phyloP scores from a whole-genome alignment of 2,329 filamentous ascomycete genomes.

The Tolypocladium inflatum region DNA sequence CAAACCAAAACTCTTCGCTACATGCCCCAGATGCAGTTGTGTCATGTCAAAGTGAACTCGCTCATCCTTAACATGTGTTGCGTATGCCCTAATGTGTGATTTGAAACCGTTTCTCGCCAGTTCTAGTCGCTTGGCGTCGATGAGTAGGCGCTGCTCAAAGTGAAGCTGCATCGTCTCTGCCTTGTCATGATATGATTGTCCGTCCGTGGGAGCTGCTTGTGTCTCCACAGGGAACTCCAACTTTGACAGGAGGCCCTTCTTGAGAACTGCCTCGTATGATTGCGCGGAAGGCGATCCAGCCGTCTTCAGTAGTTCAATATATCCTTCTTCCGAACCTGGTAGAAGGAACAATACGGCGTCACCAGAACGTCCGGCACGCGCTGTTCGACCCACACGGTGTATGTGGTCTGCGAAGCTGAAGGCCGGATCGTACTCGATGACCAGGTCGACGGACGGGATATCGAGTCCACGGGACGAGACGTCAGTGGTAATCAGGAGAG shows the following conservation, averaged over 20 bases:
- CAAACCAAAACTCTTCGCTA: constrained; percentile 87
- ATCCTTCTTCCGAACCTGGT: constrained; percentile 86
- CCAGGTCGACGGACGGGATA: constrained; percentile 86
- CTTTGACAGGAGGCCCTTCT: constrained; percentile 54
- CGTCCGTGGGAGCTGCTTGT: constrained; percentile 35
- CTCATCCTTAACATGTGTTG: constrained; percentile 83
- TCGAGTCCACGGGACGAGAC: constrained; percentile 93
- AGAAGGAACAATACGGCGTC: constrained; percentile 83
- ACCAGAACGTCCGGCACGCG: constrained; percentile 81
- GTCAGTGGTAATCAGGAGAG: constrained; percentile 86
- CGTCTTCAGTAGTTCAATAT: constrained; percentile 61
- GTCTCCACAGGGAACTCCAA: constrained; percentile 65
- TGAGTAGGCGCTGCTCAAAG: constrained; percentile 48
- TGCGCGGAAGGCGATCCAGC: constrained; percentile 38
- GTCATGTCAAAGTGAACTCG: constrained; percentile 85
- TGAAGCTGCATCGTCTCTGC: constrained; percentile 51
- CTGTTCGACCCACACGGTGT: constrained; percentile 89
- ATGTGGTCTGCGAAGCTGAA: constrained; percentile 91
- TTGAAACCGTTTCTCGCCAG: constrained; percentile 79
- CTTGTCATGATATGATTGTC: constrained; percentile 35
- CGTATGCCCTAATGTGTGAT: constrained; percentile 88
- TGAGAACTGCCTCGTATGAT: constrained; percentile 44
- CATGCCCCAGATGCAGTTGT: constrained; percentile 80
- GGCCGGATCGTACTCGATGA: constrained; percentile 92
- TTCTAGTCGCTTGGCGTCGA: constrained; percentile 61